Conservation (phyloP, 352 stramenopile genomes). For the Pythium aquatile region DNA sequence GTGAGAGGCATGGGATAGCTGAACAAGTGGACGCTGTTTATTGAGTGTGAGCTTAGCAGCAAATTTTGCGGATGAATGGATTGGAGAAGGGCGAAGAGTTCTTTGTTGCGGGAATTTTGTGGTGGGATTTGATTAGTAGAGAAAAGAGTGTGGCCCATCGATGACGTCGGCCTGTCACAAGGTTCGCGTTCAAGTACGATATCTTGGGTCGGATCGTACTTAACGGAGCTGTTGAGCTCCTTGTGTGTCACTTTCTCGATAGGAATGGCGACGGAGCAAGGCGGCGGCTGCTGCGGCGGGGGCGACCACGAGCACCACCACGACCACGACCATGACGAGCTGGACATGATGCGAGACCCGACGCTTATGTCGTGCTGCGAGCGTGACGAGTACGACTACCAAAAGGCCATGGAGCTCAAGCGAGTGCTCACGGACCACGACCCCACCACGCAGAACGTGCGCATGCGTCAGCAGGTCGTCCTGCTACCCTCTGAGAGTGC, state of each 20-base stretch:
- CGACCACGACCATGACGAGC: slow-evolving; percentile 30
- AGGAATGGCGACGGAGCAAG: slow-evolving; percentile 5
- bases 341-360: slow-evolving; percentile 49
- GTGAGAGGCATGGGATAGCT: neutral
- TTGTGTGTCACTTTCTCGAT: neutral
- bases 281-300: slow-evolving; percentile 15
- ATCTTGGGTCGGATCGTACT: slow-evolving; percentile 5
- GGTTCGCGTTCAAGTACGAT: slow-evolving; percentile 6
- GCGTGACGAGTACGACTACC: slow-evolving; percentile 50
- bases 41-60: slow-evolving; percentile 2
- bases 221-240: neutral
- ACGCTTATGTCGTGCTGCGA: slow-evolving; percentile 70
- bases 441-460: slow-evolving; percentile 48
- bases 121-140: neutral
- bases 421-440: slow-evolving; percentile 53
- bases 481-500: slow-evolving; percentile 27
- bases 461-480: slow-evolving; percentile 61
- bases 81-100: too few relatives aligned
- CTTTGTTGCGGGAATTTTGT: slow-evolving; percentile 9
- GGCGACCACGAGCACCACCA: slow-evolving; percentile 27
- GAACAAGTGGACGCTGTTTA: slow-evolving; percentile 11
- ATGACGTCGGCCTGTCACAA: slow-evolving; percentile 9
- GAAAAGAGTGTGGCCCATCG: neutral
- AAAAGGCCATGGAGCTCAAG: slow-evolving; percentile 69
- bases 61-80: neutral